Base-by-base conservation (phyloP, 208 protist species). In the Herpetomonas muscarum region DNA sequence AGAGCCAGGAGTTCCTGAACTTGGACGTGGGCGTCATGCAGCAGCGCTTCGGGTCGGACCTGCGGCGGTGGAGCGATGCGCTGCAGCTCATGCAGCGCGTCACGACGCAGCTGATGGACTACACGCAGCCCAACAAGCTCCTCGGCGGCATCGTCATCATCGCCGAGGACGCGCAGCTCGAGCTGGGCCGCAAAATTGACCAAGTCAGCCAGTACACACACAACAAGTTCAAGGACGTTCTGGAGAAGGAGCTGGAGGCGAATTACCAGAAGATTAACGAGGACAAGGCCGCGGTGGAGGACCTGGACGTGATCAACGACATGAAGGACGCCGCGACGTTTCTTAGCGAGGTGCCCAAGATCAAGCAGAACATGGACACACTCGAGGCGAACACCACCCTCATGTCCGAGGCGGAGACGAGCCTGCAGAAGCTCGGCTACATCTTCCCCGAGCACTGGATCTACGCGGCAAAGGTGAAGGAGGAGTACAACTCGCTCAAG, bases 401-500 rank as follows among this genome's bases (percentile, higher is more conserved):
- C 0, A 89, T 97, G 67, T 53, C 63, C 17, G 51, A 74, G 6
- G 85, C 93, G 28, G 90, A 99, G 65, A 75, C 85, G 17, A 79
- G 85, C 28, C 80, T 99, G 55, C 70, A 81, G 30, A 72, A 86
- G 29, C 82, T 98, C 47, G 81, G 83, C 26, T 80, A 96, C 81
- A 54, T 80, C 29, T 96, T 98, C 46, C 96, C 97, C 9, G 70
- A 84, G 4, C 87, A 88, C 49, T 99, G 97, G 96, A 77, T 98
- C 28, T 81, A 92, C 60, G 77, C 70, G 32, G 74, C 94, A 21
- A 75, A 82, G 44, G 67, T 99, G 17, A 82, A 92, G 22, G 84
- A 92, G 39, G 97, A 98, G 70, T 98, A 89, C 81, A 70, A 49
- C 21, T 81, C 95, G 12, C 90, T 98, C 39, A 85, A 85, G 22